phyloP scores from a whole-genome alignment of 164 flowering plant species.

The Liquidambar formosana region DNA sequence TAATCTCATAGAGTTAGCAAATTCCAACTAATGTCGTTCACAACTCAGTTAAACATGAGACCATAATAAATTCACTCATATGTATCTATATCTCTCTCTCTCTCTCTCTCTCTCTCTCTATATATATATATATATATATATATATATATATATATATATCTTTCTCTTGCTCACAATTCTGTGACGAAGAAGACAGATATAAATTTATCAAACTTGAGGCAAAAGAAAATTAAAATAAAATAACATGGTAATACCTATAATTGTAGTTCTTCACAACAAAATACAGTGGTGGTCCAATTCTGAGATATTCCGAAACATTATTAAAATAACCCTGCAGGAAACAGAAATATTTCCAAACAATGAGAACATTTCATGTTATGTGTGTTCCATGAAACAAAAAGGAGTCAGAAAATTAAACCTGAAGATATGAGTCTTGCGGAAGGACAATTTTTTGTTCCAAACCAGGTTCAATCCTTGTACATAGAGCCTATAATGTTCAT shows the following conservation, averaged over 20 bases:
- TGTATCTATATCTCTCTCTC: no score
- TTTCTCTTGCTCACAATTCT: background rate
- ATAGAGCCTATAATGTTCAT: conserved; percentile 58
- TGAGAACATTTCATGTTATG: background rate
- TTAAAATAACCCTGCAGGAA: conserved; percentile 83
- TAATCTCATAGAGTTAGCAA: no score
- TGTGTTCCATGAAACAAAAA: background rate
- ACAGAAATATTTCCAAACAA: conserved; percentile 1
- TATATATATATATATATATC: no score
- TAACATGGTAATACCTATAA: conserved; percentile 59
- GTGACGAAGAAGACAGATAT: background rate
- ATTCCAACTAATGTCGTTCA: background rate
- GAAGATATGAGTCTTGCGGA: conserved; percentile 96
- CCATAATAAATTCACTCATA: background rate
- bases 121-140: no score
- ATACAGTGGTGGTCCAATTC: conserved; percentile 94
- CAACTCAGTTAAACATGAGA: background rate
- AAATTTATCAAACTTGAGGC: no score
- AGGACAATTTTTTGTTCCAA: conserved; percentile 93
- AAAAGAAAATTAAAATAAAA: conserved; percentile 7
- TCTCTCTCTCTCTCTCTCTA: no score
- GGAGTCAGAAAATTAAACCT: conserved; percentile 47
- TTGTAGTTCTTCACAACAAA: conserved; percentile 94
- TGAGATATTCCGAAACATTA: conserved; percentile 77
- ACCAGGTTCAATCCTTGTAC: conserved; percentile 95